Evolutionary conservation across 331 rosid species (phyloP).

Genomic region (Pyrus hybrid): DNA sequence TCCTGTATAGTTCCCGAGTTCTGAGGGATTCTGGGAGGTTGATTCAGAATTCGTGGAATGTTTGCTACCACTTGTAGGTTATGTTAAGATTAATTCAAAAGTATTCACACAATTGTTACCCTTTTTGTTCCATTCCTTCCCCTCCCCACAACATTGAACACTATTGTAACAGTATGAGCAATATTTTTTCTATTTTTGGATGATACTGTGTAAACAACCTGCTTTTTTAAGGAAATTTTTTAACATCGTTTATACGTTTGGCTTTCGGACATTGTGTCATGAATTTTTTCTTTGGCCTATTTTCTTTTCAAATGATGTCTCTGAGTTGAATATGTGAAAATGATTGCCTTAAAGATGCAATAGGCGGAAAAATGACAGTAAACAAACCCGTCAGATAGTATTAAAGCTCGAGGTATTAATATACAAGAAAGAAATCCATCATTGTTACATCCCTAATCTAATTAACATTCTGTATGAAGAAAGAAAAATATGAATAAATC

Average conservation of each 20-base stretch:
- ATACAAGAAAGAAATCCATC: not conserved
- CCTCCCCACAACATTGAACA: not conserved
- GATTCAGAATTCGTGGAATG: not conserved
- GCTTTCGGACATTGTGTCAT: too few relatives aligned
- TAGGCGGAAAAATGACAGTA: not conserved
- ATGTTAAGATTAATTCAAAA: not conserved
- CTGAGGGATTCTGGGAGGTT: not conserved
- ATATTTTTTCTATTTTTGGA: not conserved
- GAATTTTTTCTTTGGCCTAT: not conserved
- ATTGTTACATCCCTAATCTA: not conserved
- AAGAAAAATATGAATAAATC: not conserved
- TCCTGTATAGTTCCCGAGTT: not conserved
- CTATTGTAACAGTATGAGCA: constrained; percentile 8
- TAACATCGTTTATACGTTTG: not conserved
- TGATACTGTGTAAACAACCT: not conserved
- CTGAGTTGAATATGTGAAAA: not conserved
- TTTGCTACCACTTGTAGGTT: constrained; percentile 1
- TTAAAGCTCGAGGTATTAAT: not conserved
- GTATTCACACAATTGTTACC: not conserved
- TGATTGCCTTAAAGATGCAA: not conserved
- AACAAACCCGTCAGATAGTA: not conserved
- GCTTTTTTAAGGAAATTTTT: not conserved
- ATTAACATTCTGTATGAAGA: not conserved
- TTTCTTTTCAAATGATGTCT: not conserved
- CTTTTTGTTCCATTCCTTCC: not conserved